Base-by-base conservation (phyloP, 2,329 filamentous ascomycete genomes). In the Colletotrichum lentis region DNA sequence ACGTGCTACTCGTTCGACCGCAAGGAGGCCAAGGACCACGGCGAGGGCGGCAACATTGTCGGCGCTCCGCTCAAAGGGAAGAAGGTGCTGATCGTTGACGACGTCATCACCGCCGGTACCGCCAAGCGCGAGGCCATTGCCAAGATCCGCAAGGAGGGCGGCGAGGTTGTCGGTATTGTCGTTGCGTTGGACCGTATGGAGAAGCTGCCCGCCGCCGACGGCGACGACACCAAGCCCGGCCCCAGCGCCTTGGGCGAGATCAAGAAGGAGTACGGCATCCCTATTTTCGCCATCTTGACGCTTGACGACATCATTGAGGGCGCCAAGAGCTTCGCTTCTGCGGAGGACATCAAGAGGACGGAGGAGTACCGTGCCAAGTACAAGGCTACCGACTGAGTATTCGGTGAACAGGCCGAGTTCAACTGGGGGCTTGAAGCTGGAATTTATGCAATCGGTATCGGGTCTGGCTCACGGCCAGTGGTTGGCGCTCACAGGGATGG, bases 1-100 rank as follows among this genome's bases (percentile, higher is more conserved):
- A 84, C 92, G 65, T 92, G 90, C 76, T 98, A 97, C 82, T 90
- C 90, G 41, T 98, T 97, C 82, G 96, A 98, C 81, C 89, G 96
- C 76, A 98, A 98, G 82, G 96, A 98, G 82, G 92, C 90, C 75
- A 98, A 98, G 84, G 92, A 93, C 76, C 95, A 98, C 78, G 95
- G 96, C 52, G 96, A 99, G 81, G 95, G 95, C 41, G 95, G 96
- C 52, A 91, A 88, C 77, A 97, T 98, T 74, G 94, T 98, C 16
- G 96, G 96, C 12, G 92, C 93, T 37, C 86, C 90, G 7, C 83
- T 98, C 60, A 91, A 91, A 80, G 94, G 92, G 62, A 94, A 96
- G 86, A 88, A 86, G 69, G 89, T 97, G 18, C 85, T 99, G 41
- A 92, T 99, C 73, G 90, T 99, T 47, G 96, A 99, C 83, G 96